A percentile compares a stretch with the other conserved stretches of the same genome.
Evolutionary conservation across 192 early-diverging fungal species (phyloP).

Genomic region (Cetraspora pellucida): DNA sequence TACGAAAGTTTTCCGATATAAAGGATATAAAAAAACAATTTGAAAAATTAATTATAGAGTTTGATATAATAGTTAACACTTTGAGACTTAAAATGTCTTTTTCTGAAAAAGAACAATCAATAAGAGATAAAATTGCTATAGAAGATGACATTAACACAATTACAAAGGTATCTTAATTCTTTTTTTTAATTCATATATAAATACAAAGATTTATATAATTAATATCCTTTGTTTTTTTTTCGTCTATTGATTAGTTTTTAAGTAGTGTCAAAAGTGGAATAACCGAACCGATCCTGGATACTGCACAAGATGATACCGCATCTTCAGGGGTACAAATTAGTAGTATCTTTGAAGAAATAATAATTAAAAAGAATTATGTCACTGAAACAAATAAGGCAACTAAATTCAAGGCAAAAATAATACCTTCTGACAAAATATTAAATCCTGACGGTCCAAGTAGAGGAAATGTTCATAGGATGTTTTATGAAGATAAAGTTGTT

Average conservation of each 20-base stretch:
- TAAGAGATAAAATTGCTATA: neutral
- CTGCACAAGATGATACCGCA: neutral
- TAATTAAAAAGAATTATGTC: neutral
- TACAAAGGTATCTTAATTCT: neutral
- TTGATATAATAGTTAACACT: neutral
- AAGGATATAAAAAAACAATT: conserved; percentile 3
- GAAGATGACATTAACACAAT: neutral
- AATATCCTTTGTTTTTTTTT: neutral
- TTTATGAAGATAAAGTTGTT: neutral
- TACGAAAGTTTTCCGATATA: neutral
- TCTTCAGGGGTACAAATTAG: neutral
- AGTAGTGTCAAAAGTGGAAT: neutral
- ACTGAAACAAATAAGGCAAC: neutral
- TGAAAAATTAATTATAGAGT: neutral
- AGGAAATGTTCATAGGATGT: neutral
- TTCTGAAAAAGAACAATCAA: neutral
- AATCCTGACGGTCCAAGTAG: neutral
- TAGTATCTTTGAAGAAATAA: neutral
- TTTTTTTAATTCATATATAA: neutral
- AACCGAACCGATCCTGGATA: neutral
- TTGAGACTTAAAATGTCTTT: conserved; percentile 5
- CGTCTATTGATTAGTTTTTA: neutral
- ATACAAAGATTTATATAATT: neutral
- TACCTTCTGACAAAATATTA: neutral
- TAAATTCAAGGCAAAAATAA: conserved; percentile 1